Base-by-base conservation (phyloP, 1,284 basidiomycete genomes). In the Puccinia hordei region DNA sequence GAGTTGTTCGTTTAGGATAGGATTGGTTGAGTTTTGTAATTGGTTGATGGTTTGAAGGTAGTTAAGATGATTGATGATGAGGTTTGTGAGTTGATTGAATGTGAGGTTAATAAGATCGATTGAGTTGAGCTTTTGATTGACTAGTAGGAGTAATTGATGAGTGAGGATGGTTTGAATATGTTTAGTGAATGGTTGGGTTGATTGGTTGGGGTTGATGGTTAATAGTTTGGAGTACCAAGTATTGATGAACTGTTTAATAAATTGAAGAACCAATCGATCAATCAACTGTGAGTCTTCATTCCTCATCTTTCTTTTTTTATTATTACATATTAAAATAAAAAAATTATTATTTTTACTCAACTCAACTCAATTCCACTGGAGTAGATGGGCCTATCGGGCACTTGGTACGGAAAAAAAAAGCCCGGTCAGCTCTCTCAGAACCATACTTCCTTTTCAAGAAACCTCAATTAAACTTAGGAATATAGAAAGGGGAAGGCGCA, bases 231-330 rank as follows among this genome's bases (percentile, higher is more conserved):
- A 27, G 51, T 69, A 78, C 76, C 76, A 78, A 33, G 27, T 55
- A 13, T 71, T 44, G 22, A 78, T 71, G 63, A 69, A 71, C 15
- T 71, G 76, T 68, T 78, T 71, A 5, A 44, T 55, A n/a, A n/a
- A n/a, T n/a, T n/a, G n/a, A n/a, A n/a, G n/a, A n/a, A n/a, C n/a
- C n/a, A n/a, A n/a, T n/a, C n/a, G 13, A 30, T 57, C n/a, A 57
- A 27, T 19, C 35, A 51, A 8, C 68, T 46, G 2, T 71, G 38
- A n/a, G 59, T 35, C 22, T 68, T 13, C 6, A 78, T 22, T 41
- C 51, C 15, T 63, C n/a, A n/a, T 49, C 49, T 51, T 15, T 15
- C 12, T 4, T 51, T 22, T 17, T 51, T 15, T 51, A n/a, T n/a
- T n/a, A n/a, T n/a, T n/a, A n/a, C n/a, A n/a, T n/a, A n/a, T n/a